Evolutionary conservation across 257 asterid genomes (phyloP).

Genomic region (Cruciata laevipes): DNA sequence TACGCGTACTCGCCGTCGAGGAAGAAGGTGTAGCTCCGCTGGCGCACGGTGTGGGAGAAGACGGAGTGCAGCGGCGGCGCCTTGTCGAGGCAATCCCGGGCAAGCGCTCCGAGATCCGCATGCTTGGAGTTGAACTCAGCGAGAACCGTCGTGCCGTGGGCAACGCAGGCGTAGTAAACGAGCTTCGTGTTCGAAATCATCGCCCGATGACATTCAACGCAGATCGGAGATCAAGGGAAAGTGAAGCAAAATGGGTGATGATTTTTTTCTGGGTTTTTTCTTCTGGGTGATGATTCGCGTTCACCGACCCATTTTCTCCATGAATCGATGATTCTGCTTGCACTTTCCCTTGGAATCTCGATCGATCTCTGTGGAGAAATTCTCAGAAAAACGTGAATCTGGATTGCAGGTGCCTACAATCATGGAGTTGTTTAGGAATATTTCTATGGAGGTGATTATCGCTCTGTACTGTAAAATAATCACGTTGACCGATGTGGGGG

Average conservation of each 20-base stretch:
- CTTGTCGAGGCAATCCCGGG: conserved; percentile 60
- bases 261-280: neutral
- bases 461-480: neutral
- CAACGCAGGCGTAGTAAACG: conserved; percentile 71
- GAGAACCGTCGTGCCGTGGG: conserved; percentile 47
- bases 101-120: conserved; percentile 62
- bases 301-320: neutral
- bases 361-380: neutral
- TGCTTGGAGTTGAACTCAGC: conserved; percentile 82
- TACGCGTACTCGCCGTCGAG: conserved; percentile 47
- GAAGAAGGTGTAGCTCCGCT: conserved; percentile 54
- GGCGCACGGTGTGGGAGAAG: conserved; percentile 70
- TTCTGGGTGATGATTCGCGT: no score
- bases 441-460: neutral
- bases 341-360: neutral
- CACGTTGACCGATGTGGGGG: conserved; percentile 12
- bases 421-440: neutral
- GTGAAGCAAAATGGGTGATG: conserved; percentile 11
- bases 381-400: neutral
- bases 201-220: conserved; percentile 15
- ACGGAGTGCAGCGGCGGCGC: conserved; percentile 61
- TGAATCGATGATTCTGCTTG: neutral
- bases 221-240: conserved; percentile 25
- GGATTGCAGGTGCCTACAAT: neutral
- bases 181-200: conserved; percentile 56